These are phyloP conservation scores for Monosporascus sp. DNA, from an alignment of 2,329 filamentous ascomycete genomes.

Conservation along the genomic window DNA sequence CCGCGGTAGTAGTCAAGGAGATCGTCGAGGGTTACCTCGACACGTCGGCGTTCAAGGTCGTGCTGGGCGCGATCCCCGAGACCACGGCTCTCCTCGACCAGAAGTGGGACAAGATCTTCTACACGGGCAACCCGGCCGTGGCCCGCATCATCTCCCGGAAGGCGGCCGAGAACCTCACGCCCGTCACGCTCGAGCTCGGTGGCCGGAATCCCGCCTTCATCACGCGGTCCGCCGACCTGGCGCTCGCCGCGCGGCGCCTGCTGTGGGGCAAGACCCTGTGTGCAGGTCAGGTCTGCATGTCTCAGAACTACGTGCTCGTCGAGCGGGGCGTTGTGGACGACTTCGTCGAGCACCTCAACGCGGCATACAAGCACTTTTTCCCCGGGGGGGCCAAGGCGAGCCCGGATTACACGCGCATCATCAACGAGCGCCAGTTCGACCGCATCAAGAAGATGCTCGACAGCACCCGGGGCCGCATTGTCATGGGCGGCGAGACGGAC, in stretches of 20 bases:
- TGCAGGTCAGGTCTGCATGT: slow-evolving; percentile 86
- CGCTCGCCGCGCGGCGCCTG: slow-evolving; percentile 75
- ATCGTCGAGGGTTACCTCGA: slow-evolving; percentile 75
- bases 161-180: slow-evolving; percentile 82
- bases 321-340: slow-evolving; percentile 66
- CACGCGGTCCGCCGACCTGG: slow-evolving; percentile 74
- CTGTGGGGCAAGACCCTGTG: slow-evolving; percentile 86
- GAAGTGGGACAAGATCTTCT: slow-evolving; percentile 98
- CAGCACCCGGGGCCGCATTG: slow-evolving; percentile 72
- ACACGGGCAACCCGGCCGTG: slow-evolving; percentile 75
- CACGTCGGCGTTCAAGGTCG: slow-evolving; percentile 64
- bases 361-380: slow-evolving; percentile 70
- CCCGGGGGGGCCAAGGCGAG: slow-evolving; percentile 76
- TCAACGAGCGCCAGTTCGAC: slow-evolving; percentile 74
- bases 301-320: slow-evolving; percentile 86
- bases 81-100: slow-evolving; percentile 76
- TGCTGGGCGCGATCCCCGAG: slow-evolving; percentile 79
- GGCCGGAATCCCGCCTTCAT: slow-evolving; percentile 90
- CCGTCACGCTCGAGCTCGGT: slow-evolving; percentile 83
- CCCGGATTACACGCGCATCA: slow-evolving; percentile 71
- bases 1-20: slow-evolving; percentile 74
- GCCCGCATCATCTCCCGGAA: slow-evolving; percentile 87
- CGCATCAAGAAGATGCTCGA: slow-evolving; percentile 92
- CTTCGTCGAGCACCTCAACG: slow-evolving; percentile 71
- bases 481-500: slow-evolving; percentile 81